Evolutionary conservation across 306 rosid genomes (phyloP).

Genomic region (Cucumis melo): DNA sequence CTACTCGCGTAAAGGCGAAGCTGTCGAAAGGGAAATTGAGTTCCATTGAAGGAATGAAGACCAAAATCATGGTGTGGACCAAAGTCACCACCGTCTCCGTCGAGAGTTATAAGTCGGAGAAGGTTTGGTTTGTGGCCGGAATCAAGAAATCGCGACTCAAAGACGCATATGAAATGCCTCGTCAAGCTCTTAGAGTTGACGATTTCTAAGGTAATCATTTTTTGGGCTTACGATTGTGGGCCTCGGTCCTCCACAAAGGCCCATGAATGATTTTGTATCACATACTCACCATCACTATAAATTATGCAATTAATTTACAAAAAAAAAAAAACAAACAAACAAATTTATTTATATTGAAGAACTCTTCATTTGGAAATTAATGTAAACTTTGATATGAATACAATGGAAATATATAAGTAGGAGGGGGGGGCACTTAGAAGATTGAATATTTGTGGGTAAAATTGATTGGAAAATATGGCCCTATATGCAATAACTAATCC

Average conservation of each 20-base stretch:
- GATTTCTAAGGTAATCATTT: not conserved
- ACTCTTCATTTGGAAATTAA: not conserved
- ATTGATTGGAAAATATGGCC: not conserved
- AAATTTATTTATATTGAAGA: not conserved
- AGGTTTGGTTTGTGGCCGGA: constrained; percentile 42
- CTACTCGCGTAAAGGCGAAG: constrained; percentile 50
- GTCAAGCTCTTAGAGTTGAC: not conserved
- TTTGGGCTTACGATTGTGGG: not conserved
- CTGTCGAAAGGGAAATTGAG: constrained; percentile 71
- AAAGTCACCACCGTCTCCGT: constrained; percentile 56
- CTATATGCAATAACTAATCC: not conserved
- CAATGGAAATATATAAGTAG: not conserved
- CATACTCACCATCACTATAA: too few relatives aligned
- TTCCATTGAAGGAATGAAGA: constrained; percentile 78
- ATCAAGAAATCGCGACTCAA: constrained; percentile 77
- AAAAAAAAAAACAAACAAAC: too few relatives aligned
- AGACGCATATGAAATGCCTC: constrained; percentile 44
- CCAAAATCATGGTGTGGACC: constrained; percentile 81
- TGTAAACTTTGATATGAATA: not conserved
- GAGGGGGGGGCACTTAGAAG: not conserved
- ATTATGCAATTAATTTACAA: too few relatives aligned
- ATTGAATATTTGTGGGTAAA: not conserved
- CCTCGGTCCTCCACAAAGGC: not conserved
- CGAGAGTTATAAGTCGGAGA: constrained; percentile 51
- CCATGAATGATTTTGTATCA: not conserved